Evolutionary conservation across 2,329 filamentous ascomycete genomes (phyloP).

Genomic region (Clathrospora elynae): DNA sequence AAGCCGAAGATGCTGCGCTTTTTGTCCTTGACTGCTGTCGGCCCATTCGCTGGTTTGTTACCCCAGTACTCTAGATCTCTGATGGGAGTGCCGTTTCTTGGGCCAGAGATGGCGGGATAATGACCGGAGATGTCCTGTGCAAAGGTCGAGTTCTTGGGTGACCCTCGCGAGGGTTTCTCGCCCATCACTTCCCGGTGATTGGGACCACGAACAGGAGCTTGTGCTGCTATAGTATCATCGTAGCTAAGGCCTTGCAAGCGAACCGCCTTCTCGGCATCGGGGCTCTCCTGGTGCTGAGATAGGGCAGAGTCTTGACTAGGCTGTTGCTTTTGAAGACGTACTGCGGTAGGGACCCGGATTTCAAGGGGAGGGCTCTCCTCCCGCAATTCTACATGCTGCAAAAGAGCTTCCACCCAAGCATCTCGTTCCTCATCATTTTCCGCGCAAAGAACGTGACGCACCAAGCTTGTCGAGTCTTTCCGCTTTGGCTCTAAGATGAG

Average conservation of each 20-base stretch:
- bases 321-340: conserved; percentile 51
- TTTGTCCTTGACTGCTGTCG: conserved; percentile 73
- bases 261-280: conserved; percentile 43
- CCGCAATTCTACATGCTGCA: conserved; percentile 85
- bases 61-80: conserved; percentile 84
- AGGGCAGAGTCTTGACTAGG: conserved; percentile 36
- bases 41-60: conserved; percentile 60
- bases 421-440: conserved; percentile 94
- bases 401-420: conserved; percentile 86
- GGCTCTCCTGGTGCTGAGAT: conserved; percentile 45
- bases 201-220: conserved; percentile 60
- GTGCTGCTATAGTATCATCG: conserved; percentile 62
- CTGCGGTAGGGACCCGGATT: conserved; percentile 51
- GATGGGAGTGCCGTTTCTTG: conserved; percentile 82
- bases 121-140: conserved; percentile 32
- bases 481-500: conserved; percentile 93
- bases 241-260: conserved; percentile 59
- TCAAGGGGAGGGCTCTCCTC: conserved; percentile 46
- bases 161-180: conserved; percentile 30
- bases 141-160: conserved; percentile 45
- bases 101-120: conserved; percentile 71
- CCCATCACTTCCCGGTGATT: conserved; percentile 36
- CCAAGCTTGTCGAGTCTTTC: conserved; percentile 85
- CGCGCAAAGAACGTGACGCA: conserved; percentile 92
- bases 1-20: conserved; percentile 74